These are phyloP conservation scores for Ambispora gerdemannii DNA, from an alignment of 192 early-diverging fungal species.

Conservation along the genomic window DNA sequence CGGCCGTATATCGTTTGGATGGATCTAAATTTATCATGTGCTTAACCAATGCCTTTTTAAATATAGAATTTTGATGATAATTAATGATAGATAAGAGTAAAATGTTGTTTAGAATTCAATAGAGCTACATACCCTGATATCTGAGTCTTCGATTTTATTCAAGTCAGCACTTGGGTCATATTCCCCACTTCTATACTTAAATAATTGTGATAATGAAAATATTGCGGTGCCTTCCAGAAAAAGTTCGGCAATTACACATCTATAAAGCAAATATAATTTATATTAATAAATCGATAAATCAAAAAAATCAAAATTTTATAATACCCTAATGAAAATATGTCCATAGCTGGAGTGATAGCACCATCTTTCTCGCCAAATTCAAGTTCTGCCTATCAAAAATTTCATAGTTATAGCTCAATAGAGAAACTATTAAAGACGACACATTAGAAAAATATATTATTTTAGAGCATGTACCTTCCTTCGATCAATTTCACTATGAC, in stretches of 20 bases:
- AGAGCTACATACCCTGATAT: constrained; percentile 68
- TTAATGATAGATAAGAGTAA: constrained; percentile 7
- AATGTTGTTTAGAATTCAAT: too few relatives aligned
- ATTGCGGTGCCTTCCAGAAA: constrained; percentile 90
- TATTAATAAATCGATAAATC: neutral
- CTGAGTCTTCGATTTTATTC: constrained; percentile 77
- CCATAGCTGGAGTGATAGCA: constrained; percentile 80
- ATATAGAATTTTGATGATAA: constrained; percentile 11
- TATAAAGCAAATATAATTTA: constrained; percentile 15
- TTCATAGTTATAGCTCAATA: too few relatives aligned
- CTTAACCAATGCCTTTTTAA: constrained; percentile 58
- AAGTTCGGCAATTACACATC: constrained; percentile 86
- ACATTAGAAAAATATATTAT: too few relatives aligned
- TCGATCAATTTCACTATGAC: constrained; percentile 59
- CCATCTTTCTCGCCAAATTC: constrained; percentile 34
- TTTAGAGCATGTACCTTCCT: constrained; percentile 43
- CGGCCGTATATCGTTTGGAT: constrained; percentile 65
- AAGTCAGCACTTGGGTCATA: constrained; percentile 67
- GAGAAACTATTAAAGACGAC: too few relatives aligned
- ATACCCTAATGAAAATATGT: constrained; percentile 91
- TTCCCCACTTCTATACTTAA: constrained; percentile 82
- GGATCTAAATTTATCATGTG: constrained; percentile 92
- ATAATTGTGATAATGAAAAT: constrained; percentile 87
- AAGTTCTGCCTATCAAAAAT: constrained; percentile 33
- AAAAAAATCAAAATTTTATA: neutral